Evolutionary conservation across 495 filamentous ascomycete genomes (phyloP).

Genomic region (Podospora fimiseda): DNA sequence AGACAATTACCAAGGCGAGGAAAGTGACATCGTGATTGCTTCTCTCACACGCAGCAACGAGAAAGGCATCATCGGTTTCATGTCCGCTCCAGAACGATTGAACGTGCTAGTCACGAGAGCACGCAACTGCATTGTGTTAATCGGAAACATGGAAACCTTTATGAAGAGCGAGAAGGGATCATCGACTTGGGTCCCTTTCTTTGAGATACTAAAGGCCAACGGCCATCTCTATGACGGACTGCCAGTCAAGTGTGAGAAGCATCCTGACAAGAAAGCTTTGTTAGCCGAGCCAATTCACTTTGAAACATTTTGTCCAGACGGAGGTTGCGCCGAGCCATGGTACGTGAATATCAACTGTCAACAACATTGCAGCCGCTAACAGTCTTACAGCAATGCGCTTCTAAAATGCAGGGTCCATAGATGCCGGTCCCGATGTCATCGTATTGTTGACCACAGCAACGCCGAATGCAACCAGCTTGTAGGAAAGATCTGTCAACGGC

Average conservation of each 20-base stretch:
- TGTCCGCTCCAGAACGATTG: conserved; percentile 58
- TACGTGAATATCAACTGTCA: conserved; percentile 27
- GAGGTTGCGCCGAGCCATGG: conserved; percentile 65
- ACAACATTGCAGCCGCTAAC: background rate
- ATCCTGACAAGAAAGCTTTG: conserved; percentile 46
- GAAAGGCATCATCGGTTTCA: conserved; percentile 64
- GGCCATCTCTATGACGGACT: conserved; percentile 63
- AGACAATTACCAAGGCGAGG: conserved; percentile 82
- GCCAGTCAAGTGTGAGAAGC: conserved; percentile 61
- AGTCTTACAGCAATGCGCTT: conserved; percentile 36
- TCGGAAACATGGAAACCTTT: conserved; percentile 67
- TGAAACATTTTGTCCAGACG: conserved; percentile 58
- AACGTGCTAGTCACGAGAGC: conserved; percentile 72
- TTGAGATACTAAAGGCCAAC: conserved; percentile 48
- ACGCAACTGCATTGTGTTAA: conserved; percentile 59
- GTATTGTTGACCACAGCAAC: conserved; percentile 59
- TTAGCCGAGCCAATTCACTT: conserved; percentile 50
- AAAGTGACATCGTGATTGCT: conserved; percentile 66
- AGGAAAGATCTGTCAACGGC: conserved; percentile 42
- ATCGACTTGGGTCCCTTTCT: conserved; percentile 51
- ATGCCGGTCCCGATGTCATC: conserved; percentile 59
- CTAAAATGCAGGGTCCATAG: conserved; percentile 57
- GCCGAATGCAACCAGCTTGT: conserved; percentile 48
- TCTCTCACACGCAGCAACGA: conserved; percentile 63
- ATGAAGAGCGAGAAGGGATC: conserved; percentile 54